Evolutionary conservation across 768 basidiomycete species (phyloP).

Genomic region (Boletus reticulatus): DNA sequence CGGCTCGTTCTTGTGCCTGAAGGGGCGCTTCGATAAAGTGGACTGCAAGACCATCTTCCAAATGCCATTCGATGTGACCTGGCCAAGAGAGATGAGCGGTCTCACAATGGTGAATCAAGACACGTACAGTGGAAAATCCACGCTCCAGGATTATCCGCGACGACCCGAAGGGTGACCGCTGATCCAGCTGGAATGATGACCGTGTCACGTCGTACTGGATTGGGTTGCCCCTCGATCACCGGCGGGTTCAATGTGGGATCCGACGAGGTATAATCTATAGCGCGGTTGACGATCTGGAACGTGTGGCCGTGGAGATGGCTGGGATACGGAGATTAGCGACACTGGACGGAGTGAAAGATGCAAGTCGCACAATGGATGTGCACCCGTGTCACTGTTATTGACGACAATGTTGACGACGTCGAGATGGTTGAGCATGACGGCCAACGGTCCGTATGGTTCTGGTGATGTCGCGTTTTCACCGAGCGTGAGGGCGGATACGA

Average conservation of each 20-base stretch:
- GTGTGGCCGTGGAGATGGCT: constrained; percentile 94
- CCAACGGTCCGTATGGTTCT: constrained; percentile 75
- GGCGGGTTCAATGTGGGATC: constrained; percentile 82
- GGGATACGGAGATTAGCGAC: background rate
- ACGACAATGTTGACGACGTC: constrained; percentile 78
- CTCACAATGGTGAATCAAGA: background rate
- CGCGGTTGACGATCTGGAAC: constrained; percentile 75
- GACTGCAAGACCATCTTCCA: constrained; percentile 80
- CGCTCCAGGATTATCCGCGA: constrained; percentile 91
- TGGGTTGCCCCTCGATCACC: constrained; percentile 70
- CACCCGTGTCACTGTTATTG: constrained; percentile 68
- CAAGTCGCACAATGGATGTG: constrained; percentile 76
- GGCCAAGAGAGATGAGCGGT: background rate
- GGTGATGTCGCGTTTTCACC: constrained; percentile 67
- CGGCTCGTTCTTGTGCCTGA: constrained; percentile 52
- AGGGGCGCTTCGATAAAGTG: constrained; percentile 83
- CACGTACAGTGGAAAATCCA: constrained; percentile 82
- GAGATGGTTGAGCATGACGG: constrained; percentile 70
- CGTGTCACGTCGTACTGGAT: constrained; percentile 93
- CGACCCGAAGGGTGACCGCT: constrained; percentile 71
- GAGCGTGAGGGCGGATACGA: constrained; percentile 75
- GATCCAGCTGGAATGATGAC: constrained; percentile 67
- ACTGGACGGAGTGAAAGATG: background rate
- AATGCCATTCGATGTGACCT: constrained; percentile 89
- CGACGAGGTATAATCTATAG: constrained; percentile 64